These are phyloP conservation scores for Hirschioporus abietinus DNA, from an alignment of 768 basidiomycete genomes.

Conservation along the genomic window DNA sequence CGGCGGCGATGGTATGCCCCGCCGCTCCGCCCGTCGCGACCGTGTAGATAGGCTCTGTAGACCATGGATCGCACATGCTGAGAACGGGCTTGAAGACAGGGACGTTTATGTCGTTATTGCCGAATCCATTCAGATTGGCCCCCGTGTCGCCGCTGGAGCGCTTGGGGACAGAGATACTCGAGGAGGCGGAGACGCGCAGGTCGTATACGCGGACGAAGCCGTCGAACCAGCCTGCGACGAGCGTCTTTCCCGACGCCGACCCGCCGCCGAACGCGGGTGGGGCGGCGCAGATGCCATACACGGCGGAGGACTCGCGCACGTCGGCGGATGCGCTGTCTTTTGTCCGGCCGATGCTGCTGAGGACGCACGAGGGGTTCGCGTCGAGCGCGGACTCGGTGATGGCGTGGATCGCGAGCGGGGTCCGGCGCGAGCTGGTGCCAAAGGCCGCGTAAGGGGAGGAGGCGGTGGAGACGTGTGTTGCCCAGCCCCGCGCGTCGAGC, in stretches of 20 bases:
- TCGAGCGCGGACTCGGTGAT: conserved; percentile 45
- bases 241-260: conserved; percentile 52
- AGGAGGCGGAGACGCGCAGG: conserved; percentile 42
- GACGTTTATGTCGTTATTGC: conserved; percentile 19
- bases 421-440: conserved; percentile 49
- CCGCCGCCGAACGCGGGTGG: conserved; percentile 66
- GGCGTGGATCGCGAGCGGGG: conserved; percentile 54
- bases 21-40: conserved; percentile 71
- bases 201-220: conserved; percentile 71
- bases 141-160: conserved; percentile 9
- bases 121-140: conserved; percentile 6
- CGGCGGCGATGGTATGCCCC: conserved; percentile 63
- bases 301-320: conserved; percentile 41
- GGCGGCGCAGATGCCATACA: conserved; percentile 63
- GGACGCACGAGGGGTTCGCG: conserved; percentile 39
- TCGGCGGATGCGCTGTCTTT: conserved; percentile 23
- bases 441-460: conserved; percentile 61
- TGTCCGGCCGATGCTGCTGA: conserved; percentile 20
- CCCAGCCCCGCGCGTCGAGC: conserved; percentile 56
- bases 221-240: conserved; percentile 83
- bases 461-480: conserved; percentile 48
- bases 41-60: conserved; percentile 67
- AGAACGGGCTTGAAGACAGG: conserved; percentile 50
- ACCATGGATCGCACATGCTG: conserved; percentile 61
- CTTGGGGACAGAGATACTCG: conserved; percentile 21